phyloP scores from a whole-genome alignment of 2,329 filamentous ascomycete genomes.

The Botrytis sinoallii region DNA sequence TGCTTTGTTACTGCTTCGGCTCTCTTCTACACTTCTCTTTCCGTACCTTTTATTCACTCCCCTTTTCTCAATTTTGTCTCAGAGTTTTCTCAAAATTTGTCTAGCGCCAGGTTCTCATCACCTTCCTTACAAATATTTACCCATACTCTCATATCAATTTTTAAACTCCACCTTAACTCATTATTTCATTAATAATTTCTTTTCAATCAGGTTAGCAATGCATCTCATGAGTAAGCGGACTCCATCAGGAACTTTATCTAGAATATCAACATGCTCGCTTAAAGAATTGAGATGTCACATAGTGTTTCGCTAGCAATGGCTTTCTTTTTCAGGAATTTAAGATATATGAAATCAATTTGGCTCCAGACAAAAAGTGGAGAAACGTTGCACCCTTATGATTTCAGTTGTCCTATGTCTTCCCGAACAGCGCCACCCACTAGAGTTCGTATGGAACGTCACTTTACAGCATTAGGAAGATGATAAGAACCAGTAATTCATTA shows the following conservation, averaged over 20 bases:
- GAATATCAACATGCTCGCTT: neutral
- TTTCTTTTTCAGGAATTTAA: too few species aligned
- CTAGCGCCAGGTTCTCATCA: neutral
- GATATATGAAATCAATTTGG: neutral
- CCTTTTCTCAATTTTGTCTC: neutral
- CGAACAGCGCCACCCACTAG: too few species aligned
- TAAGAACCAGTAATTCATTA: neutral
- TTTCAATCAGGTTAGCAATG: neutral
- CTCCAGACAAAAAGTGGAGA: neutral
- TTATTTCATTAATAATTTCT: neutral
- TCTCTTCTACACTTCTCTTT: neutral
- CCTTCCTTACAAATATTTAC: neutral
- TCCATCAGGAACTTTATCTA: neutral
- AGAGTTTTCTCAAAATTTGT: neutral
- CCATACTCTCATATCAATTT: neutral
- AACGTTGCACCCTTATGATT: neutral
- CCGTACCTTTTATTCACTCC: neutral
- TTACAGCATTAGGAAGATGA: neutral
- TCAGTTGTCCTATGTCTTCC: too few species aligned
- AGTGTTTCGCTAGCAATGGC: neutral
- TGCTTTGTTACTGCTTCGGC: neutral
- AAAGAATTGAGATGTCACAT: neutral
- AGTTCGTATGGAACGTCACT: too few species aligned
- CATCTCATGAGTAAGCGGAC: neutral
- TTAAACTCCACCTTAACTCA: too few species aligned